These are phyloP conservation scores for Blastocystis sp. DNA, from an alignment of 352 stramenopile genomes.

Conservation along the genomic window DNA sequence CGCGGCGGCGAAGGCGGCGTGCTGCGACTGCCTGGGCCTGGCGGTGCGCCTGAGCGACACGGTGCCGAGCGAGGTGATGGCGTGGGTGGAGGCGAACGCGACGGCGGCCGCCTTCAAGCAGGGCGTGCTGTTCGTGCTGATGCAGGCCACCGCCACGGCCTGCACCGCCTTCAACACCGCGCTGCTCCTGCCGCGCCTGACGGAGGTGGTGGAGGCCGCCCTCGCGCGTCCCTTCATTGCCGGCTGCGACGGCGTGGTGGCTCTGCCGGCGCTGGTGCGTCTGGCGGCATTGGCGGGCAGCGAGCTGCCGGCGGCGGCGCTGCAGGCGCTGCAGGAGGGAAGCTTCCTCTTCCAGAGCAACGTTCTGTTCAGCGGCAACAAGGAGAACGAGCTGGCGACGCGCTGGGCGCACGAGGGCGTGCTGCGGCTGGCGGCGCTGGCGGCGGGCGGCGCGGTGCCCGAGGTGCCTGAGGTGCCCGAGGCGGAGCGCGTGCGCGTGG, in stretches of 20 bases:
- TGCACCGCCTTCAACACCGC: background rate
- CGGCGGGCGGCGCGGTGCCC: background rate
- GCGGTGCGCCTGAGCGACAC: background rate
- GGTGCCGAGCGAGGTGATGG: background rate
- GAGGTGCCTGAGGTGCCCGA: background rate
- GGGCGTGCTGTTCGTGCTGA: background rate
- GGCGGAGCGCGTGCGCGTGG: background rate
- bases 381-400: background rate
- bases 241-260: constrained; percentile 42
- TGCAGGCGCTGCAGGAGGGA: constrained; percentile 8
- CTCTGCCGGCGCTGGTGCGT: background rate
- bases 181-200: background rate
- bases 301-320: background rate
- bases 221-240: constrained; percentile 28
- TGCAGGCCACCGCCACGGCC: background rate
- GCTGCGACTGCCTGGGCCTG: background rate
- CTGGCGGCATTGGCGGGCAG: background rate
- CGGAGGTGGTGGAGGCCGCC: constrained; percentile 2
- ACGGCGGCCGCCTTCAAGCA: background rate
- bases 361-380: constrained; percentile 1
- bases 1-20: background rate
- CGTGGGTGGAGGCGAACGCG: background rate
- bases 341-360: constrained; percentile 28
- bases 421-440: background rate
- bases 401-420: constrained; percentile 6